These are phyloP conservation scores for Conticribra weissflogii DNA, from an alignment of 108 stramenopile genomes.

Conservation along the genomic window DNA sequence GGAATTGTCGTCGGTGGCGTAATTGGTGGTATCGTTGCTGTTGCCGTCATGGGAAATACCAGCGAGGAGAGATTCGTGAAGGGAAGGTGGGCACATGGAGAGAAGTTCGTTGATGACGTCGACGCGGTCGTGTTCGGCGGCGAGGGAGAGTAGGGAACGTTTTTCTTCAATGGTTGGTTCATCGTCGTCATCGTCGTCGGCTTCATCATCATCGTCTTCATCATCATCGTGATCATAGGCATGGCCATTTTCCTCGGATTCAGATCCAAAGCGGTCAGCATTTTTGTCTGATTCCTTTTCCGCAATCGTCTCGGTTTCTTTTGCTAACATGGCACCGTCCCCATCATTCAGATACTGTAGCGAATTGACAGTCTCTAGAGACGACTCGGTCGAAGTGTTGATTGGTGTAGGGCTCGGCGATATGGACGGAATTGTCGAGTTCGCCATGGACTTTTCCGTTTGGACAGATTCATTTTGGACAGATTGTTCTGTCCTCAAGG, in stretches of 20 bases:
- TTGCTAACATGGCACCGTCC: no score
- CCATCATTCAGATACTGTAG: background rate
- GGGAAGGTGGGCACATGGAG: slow-evolving; percentile 2
- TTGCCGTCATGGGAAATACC: background rate
- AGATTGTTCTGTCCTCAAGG: background rate
- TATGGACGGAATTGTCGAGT: no score
- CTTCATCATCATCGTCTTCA: slow-evolving; percentile 22
- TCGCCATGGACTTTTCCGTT: no score
- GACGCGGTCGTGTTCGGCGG: slow-evolving; percentile 88
- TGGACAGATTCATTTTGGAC: no score
- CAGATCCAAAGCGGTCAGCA: no score
- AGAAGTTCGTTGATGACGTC: slow-evolving; percentile 81
- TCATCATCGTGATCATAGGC: slow-evolving; percentile 1
- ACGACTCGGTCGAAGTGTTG: background rate
- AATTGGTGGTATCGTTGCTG: background rate
- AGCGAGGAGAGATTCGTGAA: slow-evolving; percentile 4
- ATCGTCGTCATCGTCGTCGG: slow-evolving; percentile 59
- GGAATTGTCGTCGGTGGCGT: background rate
- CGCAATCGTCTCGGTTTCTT: background rate
- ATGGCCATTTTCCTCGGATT: background rate
- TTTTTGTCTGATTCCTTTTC: background rate
- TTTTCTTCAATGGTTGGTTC: slow-evolving; percentile 69
- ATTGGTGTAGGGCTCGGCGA: no score
- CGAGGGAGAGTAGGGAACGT: slow-evolving; percentile 76
- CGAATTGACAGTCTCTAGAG: background rate